Base-by-base conservation (phyloP, 805 yeast species). In the Clavispora santaluciae region DNA sequence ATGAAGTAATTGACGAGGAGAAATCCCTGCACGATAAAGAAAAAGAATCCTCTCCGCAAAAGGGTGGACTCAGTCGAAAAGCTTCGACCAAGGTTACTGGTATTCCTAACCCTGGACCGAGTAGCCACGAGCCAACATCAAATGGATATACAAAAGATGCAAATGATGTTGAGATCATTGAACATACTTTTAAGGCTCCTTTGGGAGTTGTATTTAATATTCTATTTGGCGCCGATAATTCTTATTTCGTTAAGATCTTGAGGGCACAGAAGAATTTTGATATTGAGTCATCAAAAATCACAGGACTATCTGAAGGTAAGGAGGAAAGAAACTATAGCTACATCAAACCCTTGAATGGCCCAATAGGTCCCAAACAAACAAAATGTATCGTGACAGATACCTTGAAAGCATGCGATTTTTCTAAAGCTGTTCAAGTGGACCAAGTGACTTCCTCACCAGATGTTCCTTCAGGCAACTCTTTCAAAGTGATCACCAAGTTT, bases 291-390 rank as follows among this genome's bases (percentile, higher is more conserved):
- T 48, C 48, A 6, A 53, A 44, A 22, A 60, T 38, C 55, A 73
- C 48, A 46, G 69, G 65, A 20, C 41, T 52, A 28, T 70, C 70
- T 8, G 52, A 63, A 1, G 74, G 70, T 4, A 59, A 61, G 21
- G 59, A 65, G 35, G 73, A 65, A 35, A 63, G 95, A 40, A 59
- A 64, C 3, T 90, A 76, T 56, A 71, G 75, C 4, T 93, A 90
- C 60, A 73, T 76, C 36, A 86, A 86, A 60, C 87, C 83, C 1
- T 70, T 93, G 42, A 79, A 81, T 39, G 89, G 77, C 39, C 76
- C 96, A 1, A 79, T 93, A 26, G 99, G 99, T 0, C 99, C 99
- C 10, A 89, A 87, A 53, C 87, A 91, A 18, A 90, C 99, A 2
- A 79, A 74, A 42, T 86, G 95, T 57, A 36, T 42, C 20, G 78